Conservation (phyloP, 1,139 yeast genomes). For the Blastobotrys illinoisensis region DNA sequence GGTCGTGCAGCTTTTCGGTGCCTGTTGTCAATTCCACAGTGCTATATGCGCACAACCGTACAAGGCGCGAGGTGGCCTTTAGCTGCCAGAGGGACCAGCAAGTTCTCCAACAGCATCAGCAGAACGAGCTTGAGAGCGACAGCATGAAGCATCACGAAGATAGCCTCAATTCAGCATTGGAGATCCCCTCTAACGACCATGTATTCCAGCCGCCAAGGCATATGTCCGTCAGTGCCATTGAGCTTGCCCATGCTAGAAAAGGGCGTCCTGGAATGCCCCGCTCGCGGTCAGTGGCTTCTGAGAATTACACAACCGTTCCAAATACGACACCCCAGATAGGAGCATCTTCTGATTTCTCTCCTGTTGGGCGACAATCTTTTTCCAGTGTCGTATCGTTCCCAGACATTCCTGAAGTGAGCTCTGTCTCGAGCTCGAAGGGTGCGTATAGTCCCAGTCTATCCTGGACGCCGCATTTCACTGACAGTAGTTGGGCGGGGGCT, state of each 20-base stretch:
- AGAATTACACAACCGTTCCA: background rate
- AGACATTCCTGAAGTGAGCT: background rate
- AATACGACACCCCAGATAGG: background rate
- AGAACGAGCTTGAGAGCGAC: background rate
- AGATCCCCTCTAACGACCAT: background rate
- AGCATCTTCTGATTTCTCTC: background rate
- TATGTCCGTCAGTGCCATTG: background rate
- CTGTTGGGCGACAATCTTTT: background rate
- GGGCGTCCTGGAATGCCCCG: background rate
- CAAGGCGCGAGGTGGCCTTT: slow-evolving; percentile 5
- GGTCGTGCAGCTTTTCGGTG: slow-evolving; percentile 2
- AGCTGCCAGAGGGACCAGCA: slow-evolving; percentile 2
- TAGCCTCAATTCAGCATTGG: background rate
- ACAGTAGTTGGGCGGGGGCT: background rate
- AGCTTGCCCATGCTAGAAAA: background rate
- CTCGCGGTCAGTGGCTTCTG: background rate
- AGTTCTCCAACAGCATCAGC: background rate
- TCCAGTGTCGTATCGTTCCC: background rate
- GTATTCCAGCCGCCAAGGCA: background rate
- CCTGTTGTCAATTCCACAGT: slow-evolving; percentile 6
- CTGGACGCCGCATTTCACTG: background rate
- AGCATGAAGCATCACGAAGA: background rate
- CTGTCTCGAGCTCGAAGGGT: background rate
- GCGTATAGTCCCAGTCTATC: background rate
- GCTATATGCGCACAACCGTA: slow-evolving; percentile 5